Conservation (phyloP, 2,329 filamentous ascomycete genomes). For the Penicillium fuscoglaucum region DNA sequence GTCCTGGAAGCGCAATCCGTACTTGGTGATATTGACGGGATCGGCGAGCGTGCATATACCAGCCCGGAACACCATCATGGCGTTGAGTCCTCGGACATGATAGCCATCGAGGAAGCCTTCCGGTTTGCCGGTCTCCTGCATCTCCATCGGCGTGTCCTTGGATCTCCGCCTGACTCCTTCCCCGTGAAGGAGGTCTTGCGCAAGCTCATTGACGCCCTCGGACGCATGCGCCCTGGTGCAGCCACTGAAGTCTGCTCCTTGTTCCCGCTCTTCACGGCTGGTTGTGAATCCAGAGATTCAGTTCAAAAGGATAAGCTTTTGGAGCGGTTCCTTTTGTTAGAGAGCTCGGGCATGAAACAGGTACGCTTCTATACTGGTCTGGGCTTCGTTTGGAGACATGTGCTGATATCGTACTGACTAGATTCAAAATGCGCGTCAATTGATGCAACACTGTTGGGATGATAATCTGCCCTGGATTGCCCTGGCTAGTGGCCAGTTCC, state of each 20-base stretch:
- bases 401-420: conserved; percentile 15
- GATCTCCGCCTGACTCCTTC: conserved; percentile 56
- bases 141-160: conserved; percentile 70
- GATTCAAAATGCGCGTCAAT: conserved; percentile 43
- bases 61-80: conserved; percentile 43
- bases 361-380: conserved; percentile 44
- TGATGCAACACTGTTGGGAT: conserved; percentile 46
- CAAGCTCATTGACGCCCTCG: conserved; percentile 63
- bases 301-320: conserved; percentile 62
- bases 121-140: conserved; percentile 78
- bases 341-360: conserved; percentile 75
- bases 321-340: conserved; percentile 65
- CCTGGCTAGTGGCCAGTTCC: conserved; percentile 41
- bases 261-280: conserved; percentile 81
- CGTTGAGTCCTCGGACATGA: conserved; percentile 49
- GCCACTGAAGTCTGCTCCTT: conserved; percentile 73
- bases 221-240: conserved; percentile 63
- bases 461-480: conserved; percentile 41
- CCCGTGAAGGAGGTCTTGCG: conserved; percentile 64
- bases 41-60: conserved; percentile 44
- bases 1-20: conserved; percentile 59
- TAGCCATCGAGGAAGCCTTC: conserved; percentile 73
- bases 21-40: conserved; percentile 61
- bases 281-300: conserved; percentile 66
- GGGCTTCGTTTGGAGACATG: neutral